Evolutionary conservation across 805 yeast genomes (phyloP), one percentile per base, ranked within the genome.

Genomic region (Pichia occidentalis): DNA sequence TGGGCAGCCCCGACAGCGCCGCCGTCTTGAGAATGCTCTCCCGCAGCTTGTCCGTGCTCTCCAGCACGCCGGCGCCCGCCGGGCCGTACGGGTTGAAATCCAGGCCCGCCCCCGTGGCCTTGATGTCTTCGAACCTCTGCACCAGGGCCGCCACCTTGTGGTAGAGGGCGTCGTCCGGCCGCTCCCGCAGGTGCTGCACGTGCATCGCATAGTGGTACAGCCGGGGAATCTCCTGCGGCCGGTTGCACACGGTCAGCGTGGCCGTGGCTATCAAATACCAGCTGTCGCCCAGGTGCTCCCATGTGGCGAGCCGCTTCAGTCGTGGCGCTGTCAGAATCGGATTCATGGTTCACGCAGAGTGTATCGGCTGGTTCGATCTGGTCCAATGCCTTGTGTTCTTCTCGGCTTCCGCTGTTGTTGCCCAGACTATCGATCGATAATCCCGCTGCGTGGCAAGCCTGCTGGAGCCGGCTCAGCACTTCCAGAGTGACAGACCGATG

Each of bases 211-310:
- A 80, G 45, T 83, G 83, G 55, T 80, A 82, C 4, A 88, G 54
- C 39, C 65, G 68, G 3, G 95, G 88, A 22, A 86, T 73, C 45
- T 84, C 95, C 35, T 79, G 75, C 0, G 96, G 95, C 43, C 71
- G 73, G 53, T 88, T 88, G 51, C 90, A 80, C 5, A 80, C 87
- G 2, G 90, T 75, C 34, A 87, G 68, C 8, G 94, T 75, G 0
- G 90, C 83, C 7, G 92, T 83, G 0, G 95, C 90, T 16, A 86
- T 63, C 26, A 77, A 62, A 53, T 79, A 84, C 96, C 96, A 88
- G 17, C 72, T 54, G 45, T 67, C 63, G 29, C 66, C 60, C 21
- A 85, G 66, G 9, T 59, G 58, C 1, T 84, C 80, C 54, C 75
- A 74, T 26, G 67, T 56, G 1, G 81, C 72, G 22, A 81, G 57